Percentiles rank a stretch among this genome's conserved stretches.
These are phyloP conservation scores for Myrmaecium sp. DNA, from an alignment of 2,329 filamentous ascomycete genomes.

Conservation along the genomic window DNA sequence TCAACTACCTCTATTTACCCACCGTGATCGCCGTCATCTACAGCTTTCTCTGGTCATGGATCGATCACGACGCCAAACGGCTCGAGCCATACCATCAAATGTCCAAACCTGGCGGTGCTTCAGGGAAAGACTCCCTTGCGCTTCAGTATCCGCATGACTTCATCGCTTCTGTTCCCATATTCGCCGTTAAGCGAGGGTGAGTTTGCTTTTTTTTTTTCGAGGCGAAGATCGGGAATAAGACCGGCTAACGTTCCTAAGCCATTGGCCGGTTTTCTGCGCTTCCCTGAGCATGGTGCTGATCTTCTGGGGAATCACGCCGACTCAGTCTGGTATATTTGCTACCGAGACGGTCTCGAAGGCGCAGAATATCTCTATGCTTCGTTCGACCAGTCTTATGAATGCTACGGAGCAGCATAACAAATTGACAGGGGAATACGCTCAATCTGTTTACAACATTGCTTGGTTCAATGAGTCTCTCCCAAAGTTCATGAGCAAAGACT, in stretches of 20 bases:
- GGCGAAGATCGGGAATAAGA: not conserved
- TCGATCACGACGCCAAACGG: constrained; percentile 41
- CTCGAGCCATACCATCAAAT: constrained; percentile 45
- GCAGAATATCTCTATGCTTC: constrained; percentile 1
- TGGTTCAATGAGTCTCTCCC: constrained; percentile 31
- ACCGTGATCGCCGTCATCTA: constrained; percentile 38
- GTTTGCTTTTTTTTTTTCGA: constrained; percentile 1
- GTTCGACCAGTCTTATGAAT: constrained; percentile 12
- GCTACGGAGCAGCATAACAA: constrained; percentile 12
- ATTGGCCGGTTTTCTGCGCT: constrained; percentile 36
- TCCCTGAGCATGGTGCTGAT: constrained; percentile 33
- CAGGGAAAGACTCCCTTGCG: constrained; percentile 29
- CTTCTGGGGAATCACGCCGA: constrained; percentile 37
- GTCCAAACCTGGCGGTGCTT: constrained; percentile 28
- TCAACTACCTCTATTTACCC: constrained; percentile 35
- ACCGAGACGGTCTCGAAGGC: constrained; percentile 14
- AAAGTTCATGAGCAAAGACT: constrained; percentile 26
- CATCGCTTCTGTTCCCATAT: constrained; percentile 26
- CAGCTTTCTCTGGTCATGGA: constrained; percentile 40
- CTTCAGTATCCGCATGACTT: constrained; percentile 38
- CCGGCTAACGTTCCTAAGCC: constrained; percentile 17
- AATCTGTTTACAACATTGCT: constrained; percentile 28
- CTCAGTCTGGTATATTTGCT: constrained; percentile 39
- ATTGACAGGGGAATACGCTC: constrained; percentile 23
- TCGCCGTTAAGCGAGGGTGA: constrained; percentile 17